Conservation (phyloP, 1,284 basidiomycete species). For the Earliella scabrosa region DNA sequence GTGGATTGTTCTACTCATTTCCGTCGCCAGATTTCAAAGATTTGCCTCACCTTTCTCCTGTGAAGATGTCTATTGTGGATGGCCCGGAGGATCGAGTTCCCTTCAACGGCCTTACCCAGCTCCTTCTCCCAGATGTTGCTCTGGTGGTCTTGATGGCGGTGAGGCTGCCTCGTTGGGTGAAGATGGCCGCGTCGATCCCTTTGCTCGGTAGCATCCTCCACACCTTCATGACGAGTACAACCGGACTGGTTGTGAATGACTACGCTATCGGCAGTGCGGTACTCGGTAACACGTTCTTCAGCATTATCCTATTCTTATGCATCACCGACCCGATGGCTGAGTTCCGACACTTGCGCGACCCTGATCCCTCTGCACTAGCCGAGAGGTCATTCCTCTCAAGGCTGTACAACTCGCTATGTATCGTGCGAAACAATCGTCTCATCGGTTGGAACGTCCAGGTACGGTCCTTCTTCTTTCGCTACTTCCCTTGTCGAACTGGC, state of each 20-base stretch:
- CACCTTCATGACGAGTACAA: slow-evolving; percentile 3
- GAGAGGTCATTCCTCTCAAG: slow-evolving; percentile 1
- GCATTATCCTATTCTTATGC: slow-evolving; percentile 12
- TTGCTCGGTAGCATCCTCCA: slow-evolving; percentile 2
- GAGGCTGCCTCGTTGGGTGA: background rate
- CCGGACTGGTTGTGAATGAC: slow-evolving; percentile 6
- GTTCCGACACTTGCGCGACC: slow-evolving; percentile 4
- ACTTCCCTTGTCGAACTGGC: too few species aligned
- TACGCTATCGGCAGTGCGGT: slow-evolving; percentile 14
- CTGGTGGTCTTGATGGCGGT: slow-evolving; percentile 8
- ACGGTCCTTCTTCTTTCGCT: background rate
- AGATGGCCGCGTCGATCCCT: background rate
- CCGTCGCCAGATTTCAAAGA: too few species aligned
- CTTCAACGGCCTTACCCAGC: background rate
- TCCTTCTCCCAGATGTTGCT: slow-evolving; percentile 10
- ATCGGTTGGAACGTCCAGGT: slow-evolving; percentile 21
- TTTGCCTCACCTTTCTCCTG: background rate
- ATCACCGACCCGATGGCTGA: slow-evolving; percentile 9
- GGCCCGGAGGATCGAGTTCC: background rate
- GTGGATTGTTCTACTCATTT: too few species aligned
- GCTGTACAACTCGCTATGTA: slow-evolving; percentile 10
- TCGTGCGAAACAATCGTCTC: slow-evolving; percentile 13
- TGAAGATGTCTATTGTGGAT: background rate
- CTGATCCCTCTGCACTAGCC: background rate
- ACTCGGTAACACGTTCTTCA: slow-evolving; percentile 11